A percentile compares a stretch with the other conserved stretches of the same genome.
Conservation (phyloP, 768 basidiomycete species). For the Collybiopsis luxurians region DNA sequence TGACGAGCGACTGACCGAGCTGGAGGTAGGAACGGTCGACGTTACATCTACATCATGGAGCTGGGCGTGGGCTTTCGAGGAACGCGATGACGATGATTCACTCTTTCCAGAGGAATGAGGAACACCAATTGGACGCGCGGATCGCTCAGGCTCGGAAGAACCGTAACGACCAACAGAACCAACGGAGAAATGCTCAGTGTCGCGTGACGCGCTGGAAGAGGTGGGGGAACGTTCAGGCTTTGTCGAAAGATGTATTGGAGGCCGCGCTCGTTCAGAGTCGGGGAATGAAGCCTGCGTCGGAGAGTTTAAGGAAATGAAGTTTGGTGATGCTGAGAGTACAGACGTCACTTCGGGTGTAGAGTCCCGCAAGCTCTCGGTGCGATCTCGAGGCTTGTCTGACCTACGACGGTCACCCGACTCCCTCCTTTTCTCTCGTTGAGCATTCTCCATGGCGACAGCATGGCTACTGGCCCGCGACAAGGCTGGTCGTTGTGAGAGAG, state of each 20-base stretch:
- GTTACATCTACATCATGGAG: background rate
- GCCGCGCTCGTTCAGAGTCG: background rate
- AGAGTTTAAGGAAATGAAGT: background rate
- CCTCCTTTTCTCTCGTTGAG: conserved; percentile 25
- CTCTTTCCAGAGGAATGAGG: background rate
- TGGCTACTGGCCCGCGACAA: conserved; percentile 51
- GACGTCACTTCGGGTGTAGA: background rate
- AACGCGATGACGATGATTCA: background rate
- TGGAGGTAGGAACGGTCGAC: background rate
- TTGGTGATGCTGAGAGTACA: background rate
- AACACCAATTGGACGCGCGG: background rate
- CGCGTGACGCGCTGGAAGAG: background rate
- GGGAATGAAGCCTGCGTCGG: background rate
- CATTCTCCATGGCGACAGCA: conserved; percentile 48
- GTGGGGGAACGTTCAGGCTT: background rate
- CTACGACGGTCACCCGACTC: conserved; percentile 27
- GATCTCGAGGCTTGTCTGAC: conserved; percentile 24
- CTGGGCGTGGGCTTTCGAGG: background rate
- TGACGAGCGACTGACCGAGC: background rate
- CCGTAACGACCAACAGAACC: background rate
- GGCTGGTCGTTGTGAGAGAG: conserved; percentile 18
- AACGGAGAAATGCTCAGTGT: background rate
- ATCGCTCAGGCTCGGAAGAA: background rate
- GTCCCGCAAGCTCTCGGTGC: conserved; percentile 21
- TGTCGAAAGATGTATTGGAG: background rate